Percentiles rank a stretch among this genome's conserved stretches.
phyloP scores from a whole-genome alignment of 2,329 filamentous ascomycete species.

The Colletotrichum nymphaeae region DNA sequence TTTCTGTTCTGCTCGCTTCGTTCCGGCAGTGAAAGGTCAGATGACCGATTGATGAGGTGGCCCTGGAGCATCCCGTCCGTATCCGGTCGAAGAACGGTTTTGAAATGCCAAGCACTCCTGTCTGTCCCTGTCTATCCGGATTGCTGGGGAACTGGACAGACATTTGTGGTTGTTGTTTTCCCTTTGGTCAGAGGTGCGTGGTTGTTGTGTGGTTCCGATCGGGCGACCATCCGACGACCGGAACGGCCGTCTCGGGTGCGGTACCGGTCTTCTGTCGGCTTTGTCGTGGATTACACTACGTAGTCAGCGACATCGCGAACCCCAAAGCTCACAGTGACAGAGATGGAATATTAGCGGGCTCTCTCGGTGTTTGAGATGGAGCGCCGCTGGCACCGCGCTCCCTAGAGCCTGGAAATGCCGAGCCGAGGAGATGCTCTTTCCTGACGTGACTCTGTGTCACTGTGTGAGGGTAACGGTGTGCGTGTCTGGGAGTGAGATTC shows the following conservation, averaged over 20 bases:
- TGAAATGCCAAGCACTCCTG: slow-evolving; percentile 14
- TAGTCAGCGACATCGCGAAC: not conserved
- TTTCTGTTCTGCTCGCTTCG: not conserved
- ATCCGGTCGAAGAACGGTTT: not conserved
- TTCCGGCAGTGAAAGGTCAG: slow-evolving; percentile 22
- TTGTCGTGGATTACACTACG: too few species aligned
- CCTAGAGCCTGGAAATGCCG: not conserved
- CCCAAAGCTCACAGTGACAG: not conserved
- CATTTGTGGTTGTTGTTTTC: not conserved
- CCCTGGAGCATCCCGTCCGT: slow-evolving; percentile 7
- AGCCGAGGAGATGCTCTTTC: not conserved
- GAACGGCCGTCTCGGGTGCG: slow-evolving; percentile 22
- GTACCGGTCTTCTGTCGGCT: not conserved
- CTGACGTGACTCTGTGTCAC: not conserved
- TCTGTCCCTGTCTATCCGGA: not conserved
- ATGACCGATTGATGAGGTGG: slow-evolving; percentile 24
- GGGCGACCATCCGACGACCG: slow-evolving; percentile 15
- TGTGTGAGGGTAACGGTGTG: not conserved
- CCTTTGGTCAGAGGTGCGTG: not conserved
- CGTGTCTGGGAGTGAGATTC: not conserved
- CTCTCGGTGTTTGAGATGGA: slow-evolving; percentile 3
- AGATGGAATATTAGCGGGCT: not conserved
- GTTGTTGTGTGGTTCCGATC: not conserved
- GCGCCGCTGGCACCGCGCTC: not conserved
- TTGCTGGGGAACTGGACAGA: not conserved